These are phyloP conservation scores for Wickerhamomyces bisporus DNA, from an alignment of 805 yeast genomes.

Conservation along the genomic window DNA sequence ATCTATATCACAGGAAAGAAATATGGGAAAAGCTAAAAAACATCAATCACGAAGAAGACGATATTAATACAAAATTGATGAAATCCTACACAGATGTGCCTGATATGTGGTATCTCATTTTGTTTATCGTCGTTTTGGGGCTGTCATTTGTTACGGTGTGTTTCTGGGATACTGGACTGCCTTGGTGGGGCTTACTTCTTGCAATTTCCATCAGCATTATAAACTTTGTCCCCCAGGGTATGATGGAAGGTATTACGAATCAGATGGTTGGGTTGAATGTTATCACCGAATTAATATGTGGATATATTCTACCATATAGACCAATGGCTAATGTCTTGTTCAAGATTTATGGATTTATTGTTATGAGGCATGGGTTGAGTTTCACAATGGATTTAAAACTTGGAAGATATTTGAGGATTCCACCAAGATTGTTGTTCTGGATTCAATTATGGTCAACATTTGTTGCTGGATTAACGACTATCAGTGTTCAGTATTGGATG, in stretches of 20 bases:
- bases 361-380: constrained; percentile 49
- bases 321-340: constrained; percentile 52
- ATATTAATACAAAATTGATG: constrained; percentile 47
- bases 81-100: constrained; percentile 62
- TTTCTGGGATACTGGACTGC: constrained; percentile 44
- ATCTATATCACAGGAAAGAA: constrained; percentile 52
- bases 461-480: constrained; percentile 33
- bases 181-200: constrained; percentile 57
- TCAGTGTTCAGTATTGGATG: constrained; percentile 38
- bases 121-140: constrained; percentile 24
- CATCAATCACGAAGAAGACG: constrained; percentile 38
- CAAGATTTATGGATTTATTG: constrained; percentile 49
- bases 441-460: constrained; percentile 37
- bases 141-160: constrained; percentile 29
- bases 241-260: constrained; percentile 55
- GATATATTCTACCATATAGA: constrained; percentile 50
- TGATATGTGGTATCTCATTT: constrained; percentile 37
- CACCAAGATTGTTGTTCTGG: constrained; percentile 50
- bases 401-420: constrained; percentile 53
- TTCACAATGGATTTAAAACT: constrained; percentile 47
- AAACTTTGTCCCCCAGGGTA: constrained; percentile 53
- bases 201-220: constrained; percentile 47
- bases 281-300: constrained; percentile 54
- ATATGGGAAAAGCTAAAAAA: constrained; percentile 39
- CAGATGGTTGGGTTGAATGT: constrained; percentile 53